Percentiles rank a stretch among this genome's conserved stretches.
phyloP scores from a whole-genome alignment of 148 eudicot genomes.

The Chenopodium quinoa region DNA sequence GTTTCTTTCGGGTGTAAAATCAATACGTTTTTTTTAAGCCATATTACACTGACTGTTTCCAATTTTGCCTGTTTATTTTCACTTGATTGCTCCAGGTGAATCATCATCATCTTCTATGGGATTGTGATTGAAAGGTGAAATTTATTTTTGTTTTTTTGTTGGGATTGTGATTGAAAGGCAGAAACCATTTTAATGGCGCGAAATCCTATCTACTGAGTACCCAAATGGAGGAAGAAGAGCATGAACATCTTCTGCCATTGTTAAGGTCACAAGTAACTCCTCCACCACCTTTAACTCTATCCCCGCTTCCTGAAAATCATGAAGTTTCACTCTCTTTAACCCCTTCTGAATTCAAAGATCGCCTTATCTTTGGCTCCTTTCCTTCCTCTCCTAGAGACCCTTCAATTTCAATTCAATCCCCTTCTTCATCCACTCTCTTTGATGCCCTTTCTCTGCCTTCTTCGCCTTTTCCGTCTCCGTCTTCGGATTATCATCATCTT shows the following conservation, averaged over 20 bases:
- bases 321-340: conserved; percentile 52
- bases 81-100: too few relatives aligned
- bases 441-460: conserved; percentile 42
- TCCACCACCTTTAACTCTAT: conserved; percentile 33
- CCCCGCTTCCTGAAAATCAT: conserved; percentile 60
- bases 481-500: conserved; percentile 17
- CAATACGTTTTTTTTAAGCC: not conserved
- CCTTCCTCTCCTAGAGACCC: conserved; percentile 8
- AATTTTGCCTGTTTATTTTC: too few relatives aligned
- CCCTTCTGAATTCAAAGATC: conserved; percentile 71
- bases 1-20: not conserved
- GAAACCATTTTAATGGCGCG: conserved; percentile 13
- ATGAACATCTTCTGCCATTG: conserved; percentile 62
- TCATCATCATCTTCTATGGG: too few relatives aligned
- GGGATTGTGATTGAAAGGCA: too few relatives aligned
- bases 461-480: conserved; percentile 23
- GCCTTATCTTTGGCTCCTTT: conserved; percentile 70
- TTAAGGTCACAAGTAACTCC: conserved; percentile 33
- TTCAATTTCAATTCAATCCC: conserved; percentile 18
- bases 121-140: too few relatives aligned
- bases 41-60: too few relatives aligned
- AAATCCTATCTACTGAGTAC: conserved; percentile 14
- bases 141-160: too few relatives aligned
- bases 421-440: conserved; percentile 25
- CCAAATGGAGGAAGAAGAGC: conserved; percentile 71